These are phyloP conservation scores for Geranium incanum DNA, from an alignment of 441 rosid genomes.

Conservation along the genomic window DNA sequence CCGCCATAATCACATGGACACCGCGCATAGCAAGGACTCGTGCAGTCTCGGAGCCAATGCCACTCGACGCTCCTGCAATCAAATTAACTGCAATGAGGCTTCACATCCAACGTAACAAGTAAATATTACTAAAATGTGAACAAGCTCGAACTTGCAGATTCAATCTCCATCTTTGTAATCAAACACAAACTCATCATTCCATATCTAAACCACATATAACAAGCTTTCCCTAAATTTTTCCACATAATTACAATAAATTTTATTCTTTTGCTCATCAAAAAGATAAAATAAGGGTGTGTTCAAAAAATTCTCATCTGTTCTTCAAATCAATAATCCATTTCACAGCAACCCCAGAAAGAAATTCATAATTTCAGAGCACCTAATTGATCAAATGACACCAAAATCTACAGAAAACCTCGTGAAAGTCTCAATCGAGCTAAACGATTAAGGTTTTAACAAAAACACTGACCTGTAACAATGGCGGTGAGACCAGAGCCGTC, in stretches of 20 bases:
- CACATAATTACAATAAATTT: not conserved
- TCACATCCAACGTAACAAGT: not conserved
- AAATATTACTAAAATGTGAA: not conserved
- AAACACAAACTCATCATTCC: not conserved
- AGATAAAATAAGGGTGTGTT: not conserved
- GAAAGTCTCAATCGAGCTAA: not conserved
- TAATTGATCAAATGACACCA: not conserved
- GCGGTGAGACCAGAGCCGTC: constrained; percentile 28
- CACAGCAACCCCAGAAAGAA: not conserved
- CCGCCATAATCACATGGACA: constrained; percentile 28
- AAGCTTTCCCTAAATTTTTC: not conserved
- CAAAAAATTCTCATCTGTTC: not conserved
- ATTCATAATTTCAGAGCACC: not conserved
- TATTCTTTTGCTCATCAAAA: not conserved
- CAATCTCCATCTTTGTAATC: constrained; percentile 1
- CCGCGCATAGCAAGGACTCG: constrained; percentile 32
- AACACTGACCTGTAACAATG: constrained; percentile 23
- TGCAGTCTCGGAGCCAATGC: constrained; percentile 28
- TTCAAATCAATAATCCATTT: not conserved
- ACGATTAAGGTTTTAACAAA: not conserved
- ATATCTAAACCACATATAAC: not conserved
- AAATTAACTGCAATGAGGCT: constrained; percentile 1
- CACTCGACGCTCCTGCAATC: constrained; percentile 30
- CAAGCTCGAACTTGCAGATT: not conserved
- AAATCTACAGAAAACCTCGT: not conserved